These are phyloP conservation scores for Trypanosoma lewisi DNA, from an alignment of 208 protist species.

Conservation along the genomic window DNA sequence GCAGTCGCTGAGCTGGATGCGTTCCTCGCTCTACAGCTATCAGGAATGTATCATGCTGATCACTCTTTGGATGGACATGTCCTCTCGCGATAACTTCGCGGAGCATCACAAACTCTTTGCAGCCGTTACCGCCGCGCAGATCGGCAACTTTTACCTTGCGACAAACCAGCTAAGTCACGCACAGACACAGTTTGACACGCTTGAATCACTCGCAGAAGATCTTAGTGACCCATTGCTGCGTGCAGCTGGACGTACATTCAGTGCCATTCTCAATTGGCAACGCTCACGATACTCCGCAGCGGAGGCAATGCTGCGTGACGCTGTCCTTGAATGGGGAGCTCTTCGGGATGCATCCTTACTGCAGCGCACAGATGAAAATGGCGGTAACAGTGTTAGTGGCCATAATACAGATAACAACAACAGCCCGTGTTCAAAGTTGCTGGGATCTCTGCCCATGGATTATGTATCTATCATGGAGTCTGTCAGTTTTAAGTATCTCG, in stretches of 20 bases:
- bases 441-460: conserved; percentile 38
- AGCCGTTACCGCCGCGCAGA: conserved; percentile 59
- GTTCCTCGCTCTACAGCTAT: conserved; percentile 69
- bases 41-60: conserved; percentile 84
- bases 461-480: conserved; percentile 49
- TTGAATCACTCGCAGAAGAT: conserved; percentile 31
- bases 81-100: conserved; percentile 46
- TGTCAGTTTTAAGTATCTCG: conserved; percentile 59
- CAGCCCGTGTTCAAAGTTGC: conserved; percentile 7
- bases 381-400: background rate
- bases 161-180: conserved; percentile 75
- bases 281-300: conserved; percentile 73
- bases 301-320: conserved; percentile 55
- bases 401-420: background rate
- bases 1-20: conserved; percentile 50
- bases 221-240: conserved; percentile 50
- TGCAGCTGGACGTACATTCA: conserved; percentile 66
- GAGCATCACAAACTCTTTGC: conserved; percentile 61
- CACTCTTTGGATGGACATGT: conserved; percentile 76
- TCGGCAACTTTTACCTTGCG: conserved; percentile 85
- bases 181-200: conserved; percentile 59
- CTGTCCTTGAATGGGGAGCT: conserved; percentile 55
- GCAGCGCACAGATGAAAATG: background rate
- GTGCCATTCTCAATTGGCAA: conserved; percentile 73
- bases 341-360: conserved; percentile 9